Evolutionary conservation across 2,329 filamentous ascomycete species (phyloP), one percentile per base, ranked within the genome.

Genomic region (Exserohilum turcica): DNA sequence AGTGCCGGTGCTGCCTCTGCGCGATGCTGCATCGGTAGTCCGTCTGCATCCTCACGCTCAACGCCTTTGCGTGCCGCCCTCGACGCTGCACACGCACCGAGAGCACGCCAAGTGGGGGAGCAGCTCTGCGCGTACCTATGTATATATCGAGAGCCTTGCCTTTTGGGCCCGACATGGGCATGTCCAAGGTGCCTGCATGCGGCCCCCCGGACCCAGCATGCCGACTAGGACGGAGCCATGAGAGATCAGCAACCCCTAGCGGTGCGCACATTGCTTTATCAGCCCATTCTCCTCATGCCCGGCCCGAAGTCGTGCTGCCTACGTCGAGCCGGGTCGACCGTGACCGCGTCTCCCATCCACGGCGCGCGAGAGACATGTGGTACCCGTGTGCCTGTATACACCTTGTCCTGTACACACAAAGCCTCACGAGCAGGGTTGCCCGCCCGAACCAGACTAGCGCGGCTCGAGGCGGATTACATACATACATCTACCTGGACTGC

Each of bases 1-100:
- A 69, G 69, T 72, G 50, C 50, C 69, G 68, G 69, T 72, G 50
- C 50, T 43, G 44, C 64, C 66, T 54, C 43, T 48, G 35, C 44
- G 40, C 48, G 24, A 45, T 33, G 18, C 46, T 53, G 49, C 19
- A 48, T 57, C 45, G 32, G 43, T 35, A 24, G 42, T 40, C 37
- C 19, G 27, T 43, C 38, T 31, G 40, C 39, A 48, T 9, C 16
- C 54, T 48, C 38, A 16, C 28, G 15, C 8, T 6, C 8, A 29
- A 19, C 24, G 24, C 8, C 29, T 24, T 24, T 24, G 21, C 7
- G 21, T 13, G 42, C 10, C 48, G 35, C 54, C 43, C 21, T 48
- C 33, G 42, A 31, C 44, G 29, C 27, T 19, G 43, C 42, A 29
- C 37, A 42, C 43, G 37, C 44, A 52, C 46, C 42, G 43, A 31